Base-by-base conservation (phyloP, 116 monocot species). In the Phalaenopsis hybrid region DNA sequence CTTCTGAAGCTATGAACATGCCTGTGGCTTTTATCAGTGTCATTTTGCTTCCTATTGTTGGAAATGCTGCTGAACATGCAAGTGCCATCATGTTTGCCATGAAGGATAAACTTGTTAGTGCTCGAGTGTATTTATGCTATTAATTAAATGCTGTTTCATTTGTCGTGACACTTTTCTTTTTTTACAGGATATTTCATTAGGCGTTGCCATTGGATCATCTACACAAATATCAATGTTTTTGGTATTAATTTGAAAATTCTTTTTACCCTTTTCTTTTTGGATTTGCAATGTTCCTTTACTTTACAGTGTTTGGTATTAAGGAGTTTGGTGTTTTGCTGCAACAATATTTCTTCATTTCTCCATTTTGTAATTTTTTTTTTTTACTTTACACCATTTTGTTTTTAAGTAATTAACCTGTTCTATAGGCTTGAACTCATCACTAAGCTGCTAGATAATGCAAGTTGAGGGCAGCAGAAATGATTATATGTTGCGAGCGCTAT, bases 31-130 rank as follows among this genome's bases (percentile, higher is more conserved):
- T 83, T 57, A 83, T 78, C 34, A 83, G 79, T 79, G 83, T 83
- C 79, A 79, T 83, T 79, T 83, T 83, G 43, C 83, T 83, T 57
- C 81, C 85, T 57, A 85, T 85, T 78, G 85, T 85, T 72, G 81
- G 37, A 37, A 37, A 37, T 37, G 37, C 37, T 37, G 37, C 37
- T 37, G 37, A 37, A 37, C 37, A 1, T 79, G 81, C 85, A 78
- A 85, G 83, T 63, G 79, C 72, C 43, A 83, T 83, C n/a, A 83
- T 83, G 73, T 83, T 83, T 83, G 79, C 83, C 55, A 83, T 79
- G 44, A 79, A 73, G 43, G 46, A 82, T 34, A 77, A 82, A 28
- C 82, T 82, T 77, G 82, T 77, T 75, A 82, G 76, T 75, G 13
- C n/a, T 59, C 48, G 17, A 65, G 59, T 16, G 31, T 1, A 48